These are phyloP conservation scores for Gleditsia sinensis DNA, from an alignment of 306 rosid species.

Conservation along the genomic window DNA sequence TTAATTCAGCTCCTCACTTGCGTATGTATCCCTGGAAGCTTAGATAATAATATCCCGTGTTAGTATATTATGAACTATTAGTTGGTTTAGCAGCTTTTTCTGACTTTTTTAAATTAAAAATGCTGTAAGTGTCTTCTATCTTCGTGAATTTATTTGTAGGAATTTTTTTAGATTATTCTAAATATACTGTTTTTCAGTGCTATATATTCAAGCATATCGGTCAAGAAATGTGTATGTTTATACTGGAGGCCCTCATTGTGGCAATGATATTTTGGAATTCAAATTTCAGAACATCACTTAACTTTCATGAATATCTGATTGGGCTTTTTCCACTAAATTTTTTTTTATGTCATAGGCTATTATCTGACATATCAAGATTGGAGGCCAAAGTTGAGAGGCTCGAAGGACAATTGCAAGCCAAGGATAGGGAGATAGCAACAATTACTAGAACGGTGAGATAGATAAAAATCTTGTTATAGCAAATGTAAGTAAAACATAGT, in stretches of 20 bases:
- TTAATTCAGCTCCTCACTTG: neutral
- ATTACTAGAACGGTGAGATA: constrained; percentile 79
- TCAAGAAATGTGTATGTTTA: neutral
- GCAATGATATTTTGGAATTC: neutral
- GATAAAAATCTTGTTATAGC: neutral
- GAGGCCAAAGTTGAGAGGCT: constrained; percentile 97
- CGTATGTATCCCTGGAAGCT: neutral
- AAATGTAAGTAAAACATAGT: neutral
- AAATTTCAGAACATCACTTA: neutral
- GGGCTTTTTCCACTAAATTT: neutral
- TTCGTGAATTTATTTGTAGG: neutral
- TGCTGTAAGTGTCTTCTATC: too few species aligned
- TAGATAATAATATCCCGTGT: neutral
- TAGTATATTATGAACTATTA: neutral
- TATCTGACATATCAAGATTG: constrained; percentile 86
- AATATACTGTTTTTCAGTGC: neutral
- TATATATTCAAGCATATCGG: neutral
- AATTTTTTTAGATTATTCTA: neutral
- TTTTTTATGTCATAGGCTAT: constrained; percentile 46
- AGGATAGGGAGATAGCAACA: constrained; percentile 96
- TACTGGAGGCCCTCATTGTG: neutral
- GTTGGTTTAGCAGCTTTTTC: neutral
- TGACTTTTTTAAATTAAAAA: neutral
- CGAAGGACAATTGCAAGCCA: constrained; percentile 83
- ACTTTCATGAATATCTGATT: neutral